These are phyloP conservation scores for Cucurbita moschata DNA, from an alignment of 306 rosid genomes.

Conservation along the genomic window DNA sequence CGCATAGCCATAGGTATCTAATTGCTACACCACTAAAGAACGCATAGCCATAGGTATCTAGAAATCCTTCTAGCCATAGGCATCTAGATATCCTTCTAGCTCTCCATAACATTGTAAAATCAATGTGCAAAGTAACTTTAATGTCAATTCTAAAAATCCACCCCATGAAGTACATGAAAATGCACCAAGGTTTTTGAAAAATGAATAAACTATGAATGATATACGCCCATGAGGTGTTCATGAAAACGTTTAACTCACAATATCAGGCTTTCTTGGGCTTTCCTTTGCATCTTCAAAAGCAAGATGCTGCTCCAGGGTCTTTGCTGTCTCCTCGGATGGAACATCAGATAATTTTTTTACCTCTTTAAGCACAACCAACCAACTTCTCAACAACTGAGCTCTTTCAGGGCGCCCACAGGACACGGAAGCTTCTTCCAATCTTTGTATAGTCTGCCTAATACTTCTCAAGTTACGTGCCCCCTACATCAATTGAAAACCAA, in stretches of 20 bases:
- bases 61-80: too few species aligned
- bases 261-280: conserved; percentile 46
- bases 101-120: neutral
- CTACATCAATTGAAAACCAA: conserved; percentile 17
- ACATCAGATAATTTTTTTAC: conserved; percentile 35
- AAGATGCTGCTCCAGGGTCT: conserved; percentile 36
- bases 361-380: conserved; percentile 80
- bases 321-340: conserved; percentile 38
- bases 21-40: too few species aligned
- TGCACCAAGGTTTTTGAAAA: neutral
- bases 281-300: conserved; percentile 47
- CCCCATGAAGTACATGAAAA: neutral
- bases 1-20: neutral
- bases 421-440: conserved; percentile 88
- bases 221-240: neutral
- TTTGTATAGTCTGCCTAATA: conserved; percentile 41
- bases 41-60: neutral
- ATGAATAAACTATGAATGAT: neutral
- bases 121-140: neutral
- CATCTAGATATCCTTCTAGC: neutral
- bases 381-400: conserved; percentile 59
- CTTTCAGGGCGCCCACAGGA: conserved; percentile 62
- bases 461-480: conserved; percentile 57
- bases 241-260: conserved; percentile 25
- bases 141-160: neutral